Conservation (phyloP, 768 basidiomycete species). For the Phlebiopsis gigantea region DNA sequence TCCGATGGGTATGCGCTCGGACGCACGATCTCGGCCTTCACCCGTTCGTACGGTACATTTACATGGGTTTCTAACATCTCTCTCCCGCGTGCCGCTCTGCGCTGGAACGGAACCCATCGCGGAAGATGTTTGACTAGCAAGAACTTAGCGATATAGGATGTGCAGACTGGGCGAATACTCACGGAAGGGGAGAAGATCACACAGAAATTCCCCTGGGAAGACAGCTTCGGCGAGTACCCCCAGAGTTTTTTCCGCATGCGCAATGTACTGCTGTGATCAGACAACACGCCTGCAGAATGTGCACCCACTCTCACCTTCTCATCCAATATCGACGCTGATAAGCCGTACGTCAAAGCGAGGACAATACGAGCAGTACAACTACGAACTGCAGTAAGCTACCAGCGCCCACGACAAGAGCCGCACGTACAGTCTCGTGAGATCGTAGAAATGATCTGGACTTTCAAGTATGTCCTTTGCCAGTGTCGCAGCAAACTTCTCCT, state of each 20-base stretch:
- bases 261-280: conserved; percentile 1
- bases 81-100: conserved; percentile 7
- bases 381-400: background rate
- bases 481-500: conserved; percentile 23
- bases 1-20: too few species aligned
- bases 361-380: conserved; percentile 1
- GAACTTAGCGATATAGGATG: background rate
- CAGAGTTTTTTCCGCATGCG: conserved; percentile 5
- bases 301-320: background rate
- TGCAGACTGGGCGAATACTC: background rate
- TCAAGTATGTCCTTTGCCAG: conserved; percentile 6
- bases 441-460: background rate
- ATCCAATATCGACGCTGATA: background rate
- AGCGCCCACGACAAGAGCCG: background rate
- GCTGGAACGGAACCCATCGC: conserved; percentile 25
- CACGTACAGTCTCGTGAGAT: background rate
- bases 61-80: conserved; percentile 12
- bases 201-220: conserved; percentile 2
- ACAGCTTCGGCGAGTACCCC: background rate
- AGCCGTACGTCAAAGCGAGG: conserved; percentile 5
- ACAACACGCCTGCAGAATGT: too few species aligned
- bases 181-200: conserved; percentile 6
- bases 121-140: conserved; percentile 18
- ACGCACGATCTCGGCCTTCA: conserved; percentile 19
- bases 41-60: conserved; percentile 18